A percentile compares a stretch with the other conserved stretches of the same genome.
These are phyloP conservation scores for Craspedostauros australis DNA, from an alignment of 108 stramenopile species.

Conservation along the genomic window DNA sequence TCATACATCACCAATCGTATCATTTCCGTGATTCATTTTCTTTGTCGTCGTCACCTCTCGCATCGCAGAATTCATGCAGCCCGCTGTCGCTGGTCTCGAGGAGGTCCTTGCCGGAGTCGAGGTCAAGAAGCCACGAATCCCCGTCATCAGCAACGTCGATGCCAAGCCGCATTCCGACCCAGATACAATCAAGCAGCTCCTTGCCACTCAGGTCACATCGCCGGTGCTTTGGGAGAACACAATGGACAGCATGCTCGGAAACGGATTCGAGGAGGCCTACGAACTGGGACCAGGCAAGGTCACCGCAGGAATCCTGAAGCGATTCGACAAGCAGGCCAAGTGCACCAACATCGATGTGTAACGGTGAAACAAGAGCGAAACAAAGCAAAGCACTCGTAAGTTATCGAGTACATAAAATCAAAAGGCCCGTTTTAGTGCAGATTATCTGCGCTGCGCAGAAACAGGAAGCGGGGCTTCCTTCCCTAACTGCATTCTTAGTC, in stretches of 20 bases:
- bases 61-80: constrained; percentile 87
- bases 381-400: too few species aligned
- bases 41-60: too few species aligned
- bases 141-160: constrained; percentile 97
- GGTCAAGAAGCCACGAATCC: constrained; percentile 90
- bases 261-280: constrained; percentile 81
- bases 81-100: constrained; percentile 85
- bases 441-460: too few species aligned
- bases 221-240: constrained; percentile 96
- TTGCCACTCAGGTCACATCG: constrained; percentile 94
- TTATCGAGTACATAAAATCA: too few species aligned
- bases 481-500: too few species aligned
- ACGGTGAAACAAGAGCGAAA: constrained; percentile 2
- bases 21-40: too few species aligned
- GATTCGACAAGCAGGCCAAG: constrained; percentile 86
- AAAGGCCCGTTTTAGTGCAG: too few species aligned
- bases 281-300: constrained; percentile 94
- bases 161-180: constrained; percentile 94
- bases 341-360: constrained; percentile 90
- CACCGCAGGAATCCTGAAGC: constrained; percentile 92
- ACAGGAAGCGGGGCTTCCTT: too few species aligned
- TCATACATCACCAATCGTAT: too few species aligned
- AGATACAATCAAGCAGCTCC: constrained; percentile 87
- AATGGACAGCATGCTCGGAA: constrained; percentile 75
- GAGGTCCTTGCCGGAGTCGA: constrained; percentile 82